Base-by-base conservation (phyloP, 495 filamentous ascomycete species). In the Copromyces sp. region DNA sequence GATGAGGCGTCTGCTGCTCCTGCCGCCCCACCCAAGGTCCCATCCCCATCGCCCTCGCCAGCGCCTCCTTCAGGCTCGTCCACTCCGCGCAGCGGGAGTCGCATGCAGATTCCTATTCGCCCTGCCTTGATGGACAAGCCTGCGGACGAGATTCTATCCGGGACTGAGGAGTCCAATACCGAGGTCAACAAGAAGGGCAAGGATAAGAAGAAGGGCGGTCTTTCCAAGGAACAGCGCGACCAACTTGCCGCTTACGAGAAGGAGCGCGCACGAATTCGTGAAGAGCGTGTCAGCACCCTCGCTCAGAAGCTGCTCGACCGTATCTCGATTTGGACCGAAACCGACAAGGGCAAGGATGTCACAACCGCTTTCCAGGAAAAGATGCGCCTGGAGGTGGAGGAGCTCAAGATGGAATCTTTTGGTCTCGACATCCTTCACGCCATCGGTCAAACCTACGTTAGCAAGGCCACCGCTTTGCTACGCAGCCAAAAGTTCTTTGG, bases 401-500 rank as follows among this genome's bases (percentile, higher is more conserved):
- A 98, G 76, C 82, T 98, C 75, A 99, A 98, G 85, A 98, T 99
- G 93, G 95, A 99, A 83, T 95, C 92, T 14, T 99, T 99, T 79
- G 95, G 95, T 44, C 83, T 99, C 42, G 95, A 99, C 77, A 99
- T 99, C 75, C 85, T 99, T 32, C 95, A 99, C 81, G 94, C 95
- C 29, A 94, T 99, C 75, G 95, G 96, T 35, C 84, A 89, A 29
- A 95, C 93, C 7, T 99, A 99, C 80, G 79, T 95, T 24, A 89
- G 90, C 74, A 98, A 98, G 82, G 92, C 90, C 12, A 91, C 91
- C 35, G 90, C 92, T 0, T 90, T 97, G 78, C 84, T 99, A 70
- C 97, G 97, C 81, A 93, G 91, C 8, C 95, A 98, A 80, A 98
- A 98, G 81, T 97, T 97, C 84, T 88, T 99, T 68, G 96, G 96